These are phyloP conservation scores for Carex sylvatica DNA, from an alignment of 202 grass and related monocot species.

Conservation along the genomic window DNA sequence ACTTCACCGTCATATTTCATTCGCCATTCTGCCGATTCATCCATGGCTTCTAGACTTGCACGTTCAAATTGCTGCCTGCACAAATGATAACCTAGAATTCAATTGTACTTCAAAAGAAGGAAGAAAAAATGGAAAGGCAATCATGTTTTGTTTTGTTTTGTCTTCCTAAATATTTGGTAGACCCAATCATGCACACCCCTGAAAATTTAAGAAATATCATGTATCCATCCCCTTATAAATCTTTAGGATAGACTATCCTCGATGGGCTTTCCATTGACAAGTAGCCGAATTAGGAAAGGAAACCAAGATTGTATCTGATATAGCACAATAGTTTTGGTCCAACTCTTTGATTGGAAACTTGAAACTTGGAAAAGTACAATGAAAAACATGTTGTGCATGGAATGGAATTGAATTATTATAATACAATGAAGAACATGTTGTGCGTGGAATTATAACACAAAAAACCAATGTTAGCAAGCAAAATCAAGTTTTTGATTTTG, in stretches of 20 bases:
- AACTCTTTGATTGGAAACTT: neutral
- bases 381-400: too few relatives aligned
- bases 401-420: too few relatives aligned
- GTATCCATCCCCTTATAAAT: neutral
- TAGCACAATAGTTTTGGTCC: too few relatives aligned
- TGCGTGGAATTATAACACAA: neutral
- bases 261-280: neutral
- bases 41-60: conserved; percentile 90
- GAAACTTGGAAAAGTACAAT: neutral
- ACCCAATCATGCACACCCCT: neutral
- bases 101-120: neutral
- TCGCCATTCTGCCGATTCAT: conserved; percentile 96
- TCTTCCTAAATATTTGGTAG: neutral
- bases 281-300: neutral
- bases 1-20: conserved; percentile 76
- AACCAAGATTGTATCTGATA: neutral
- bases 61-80: conserved; percentile 83
- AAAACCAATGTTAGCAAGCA: neutral
- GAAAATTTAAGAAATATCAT: neutral
- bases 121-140: neutral
- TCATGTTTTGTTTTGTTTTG: neutral
- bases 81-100: neutral
- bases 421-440: too few relatives aligned
- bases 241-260: neutral
- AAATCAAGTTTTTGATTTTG: neutral